Base-by-base conservation (phyloP, 495 filamentous ascomycete species). In the Talaromyces nanjingensis region DNA sequence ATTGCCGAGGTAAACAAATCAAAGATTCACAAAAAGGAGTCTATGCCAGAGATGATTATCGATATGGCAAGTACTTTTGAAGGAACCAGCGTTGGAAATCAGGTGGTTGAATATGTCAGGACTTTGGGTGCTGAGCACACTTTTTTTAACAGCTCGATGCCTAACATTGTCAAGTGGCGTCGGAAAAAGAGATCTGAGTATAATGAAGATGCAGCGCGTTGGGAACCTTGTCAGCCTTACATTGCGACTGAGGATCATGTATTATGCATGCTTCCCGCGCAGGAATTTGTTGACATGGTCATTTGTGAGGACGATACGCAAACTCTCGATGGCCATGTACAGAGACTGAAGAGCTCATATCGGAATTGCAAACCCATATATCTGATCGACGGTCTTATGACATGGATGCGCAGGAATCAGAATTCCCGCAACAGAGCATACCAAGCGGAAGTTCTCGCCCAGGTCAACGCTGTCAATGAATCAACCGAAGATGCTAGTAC, bases 41-140 rank as follows among this genome's bases (percentile, higher is more conserved):
- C 90, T 0, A 83, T 83, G 0, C 83, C 81, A 1, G 91, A 96
- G 73, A 94, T 96, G 90, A 89, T 96, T n/a, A 79, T 91, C 4
- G 88, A 92, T 72, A 76, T 96, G 22, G 82, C 90, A 1, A 74
- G 69, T 7, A 79, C 79, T 9, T 72, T 94, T 7, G 72, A 79
- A 14, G 77, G 72, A 14, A 73, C 71, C 6, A 79, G 72, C 33
- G 70, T 87, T 25, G 80, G 75, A 5, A 78, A 74, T 22, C 83
- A 86, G 60, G 71, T 81, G 9, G 63, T 76, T 8, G 76, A 82
- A 54, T 82, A 86, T 61, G 81, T 89, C 63, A 71, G 79, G 14
- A 80, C 83, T 6, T 72, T 91, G 6, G 81, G 84, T 24, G 83
- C 84, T 20, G 79, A 85, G 25, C 77, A 85, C 45, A 77, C 74